Percentiles rank a stretch among this genome's conserved stretches.
Evolutionary conservation across 176 grass and related monocot species (phyloP).

Genomic region (Lolium rigidum): DNA sequence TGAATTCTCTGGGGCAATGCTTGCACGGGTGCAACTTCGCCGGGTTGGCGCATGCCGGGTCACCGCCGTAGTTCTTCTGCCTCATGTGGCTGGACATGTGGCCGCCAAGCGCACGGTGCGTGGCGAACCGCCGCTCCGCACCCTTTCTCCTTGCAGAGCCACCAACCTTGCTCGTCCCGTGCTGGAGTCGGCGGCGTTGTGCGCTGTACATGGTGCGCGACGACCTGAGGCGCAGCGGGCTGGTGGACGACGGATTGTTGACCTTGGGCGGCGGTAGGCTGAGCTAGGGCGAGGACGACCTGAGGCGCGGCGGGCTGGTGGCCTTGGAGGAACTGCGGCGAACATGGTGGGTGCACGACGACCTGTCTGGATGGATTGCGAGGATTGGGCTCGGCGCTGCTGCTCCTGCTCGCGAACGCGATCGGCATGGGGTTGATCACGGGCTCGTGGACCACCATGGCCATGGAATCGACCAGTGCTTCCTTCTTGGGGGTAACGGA

Average conservation of each 20-base stretch:
- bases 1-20: not conserved
- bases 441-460: not conserved
- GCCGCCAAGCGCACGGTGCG: slow-evolving; percentile 43
- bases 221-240: not conserved
- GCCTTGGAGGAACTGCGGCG: not conserved
- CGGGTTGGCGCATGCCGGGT: not conserved
- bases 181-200: not conserved
- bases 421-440: not conserved
- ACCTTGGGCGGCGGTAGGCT: not conserved
- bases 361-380: not conserved
- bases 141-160: slow-evolving; percentile 17
- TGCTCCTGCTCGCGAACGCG: not conserved
- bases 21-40: not conserved
- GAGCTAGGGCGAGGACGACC: not conserved
- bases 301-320: not conserved
- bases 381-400: not conserved
- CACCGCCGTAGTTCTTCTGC: not conserved
- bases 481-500: not conserved
- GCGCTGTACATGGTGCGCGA: too few relatives aligned
- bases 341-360: not conserved
- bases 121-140: slow-evolving; percentile 7
- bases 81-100: slow-evolving; percentile 41
- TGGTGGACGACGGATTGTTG: not conserved
- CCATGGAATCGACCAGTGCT: not conserved
- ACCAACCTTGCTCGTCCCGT: not conserved